Base-by-base conservation (phyloP, 2,329 filamentous ascomycete genomes). In the Penicillium sp. region DNA sequence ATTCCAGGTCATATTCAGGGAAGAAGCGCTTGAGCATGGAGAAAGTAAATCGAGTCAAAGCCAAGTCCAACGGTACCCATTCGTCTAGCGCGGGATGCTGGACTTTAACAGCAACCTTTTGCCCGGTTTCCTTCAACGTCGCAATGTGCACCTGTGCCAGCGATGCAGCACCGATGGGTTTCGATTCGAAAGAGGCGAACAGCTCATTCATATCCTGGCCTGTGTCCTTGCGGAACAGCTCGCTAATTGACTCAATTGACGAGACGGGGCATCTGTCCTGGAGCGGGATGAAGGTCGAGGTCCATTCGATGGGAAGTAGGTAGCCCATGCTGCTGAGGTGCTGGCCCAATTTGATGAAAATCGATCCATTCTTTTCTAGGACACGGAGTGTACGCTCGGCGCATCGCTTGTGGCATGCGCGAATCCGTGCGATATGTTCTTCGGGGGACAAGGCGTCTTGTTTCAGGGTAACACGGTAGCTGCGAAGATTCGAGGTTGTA, bases 311-410 rank as follows among this genome's bases (percentile, higher is more conserved):
- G 1, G 93, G 93, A 10, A 97, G 82, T 10, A 97, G 83, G 73
- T 97, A 97, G 70, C 94, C 96, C 89, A 97, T 90, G 63, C 91
- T 93, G 74, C 91, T 96, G 76, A 99, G 76, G 77, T 99, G 94
- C 70, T 99, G 94, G 8, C 94, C 94, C 39, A 99, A 80, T 77
- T 99, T 99, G 74, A 99, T 97, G 68, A 97, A 99, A 62, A 99
- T 96, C 29, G 93, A 96, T 27, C 96, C 94, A 75, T 97, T 97
- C 81, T 90, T 91, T 81, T 99, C 94, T 63, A 97, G 79, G 1
- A 96, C 93, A 57, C 83, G 84, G 42, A 97, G 79, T 1, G 94
- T 97, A 61, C 94, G 86, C 68, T 91, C 84, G 31, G 94, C 94
- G 77, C 94, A 99, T 75, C 94, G 85, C 73, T 96, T 89, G 76